Percentiles rank a stretch among this genome's conserved stretches.
Conservation (phyloP, 805 yeast species). For the Komagataella phaffii region DNA sequence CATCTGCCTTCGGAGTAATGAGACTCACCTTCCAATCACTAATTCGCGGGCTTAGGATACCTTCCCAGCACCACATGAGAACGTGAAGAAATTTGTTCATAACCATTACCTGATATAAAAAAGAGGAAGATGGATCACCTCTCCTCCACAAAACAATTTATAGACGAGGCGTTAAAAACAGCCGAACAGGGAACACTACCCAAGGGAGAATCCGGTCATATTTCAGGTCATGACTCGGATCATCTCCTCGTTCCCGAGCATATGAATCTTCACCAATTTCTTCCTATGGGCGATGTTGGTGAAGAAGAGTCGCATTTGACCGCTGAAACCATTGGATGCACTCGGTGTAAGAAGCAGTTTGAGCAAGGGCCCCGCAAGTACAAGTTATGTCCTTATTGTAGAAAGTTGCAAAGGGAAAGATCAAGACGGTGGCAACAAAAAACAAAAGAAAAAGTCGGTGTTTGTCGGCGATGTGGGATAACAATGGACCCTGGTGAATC, state of each 20-base stretch:
- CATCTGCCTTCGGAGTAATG: too few relatives aligned
- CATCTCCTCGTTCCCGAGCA: neutral
- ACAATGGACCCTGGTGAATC: slow-evolving; percentile 26
- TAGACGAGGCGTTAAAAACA: neutral
- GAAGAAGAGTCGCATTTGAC: neutral
- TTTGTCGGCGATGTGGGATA: slow-evolving; percentile 52
- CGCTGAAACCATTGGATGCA: slow-evolving; percentile 18
- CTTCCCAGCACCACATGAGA: neutral
- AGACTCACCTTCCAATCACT: neutral
- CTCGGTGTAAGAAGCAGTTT: slow-evolving; percentile 49
- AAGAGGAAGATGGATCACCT: neutral
- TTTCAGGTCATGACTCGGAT: neutral
- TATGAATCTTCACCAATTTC: neutral
- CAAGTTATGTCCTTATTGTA: slow-evolving; percentile 51
- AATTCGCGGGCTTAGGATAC: neutral
- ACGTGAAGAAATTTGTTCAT: neutral
- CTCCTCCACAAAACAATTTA: neutral
- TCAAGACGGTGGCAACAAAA: slow-evolving; percentile 52
- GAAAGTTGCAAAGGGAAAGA: slow-evolving; percentile 49
- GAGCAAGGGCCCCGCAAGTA: slow-evolving; percentile 32
- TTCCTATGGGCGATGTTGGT: neutral
- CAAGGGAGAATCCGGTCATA: neutral
- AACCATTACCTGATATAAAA: neutral
- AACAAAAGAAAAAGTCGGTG: slow-evolving; percentile 46
- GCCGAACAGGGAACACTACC: neutral